phyloP scores from a whole-genome alignment of 257 asterid genomes.

The Cruciata laevipes region DNA sequence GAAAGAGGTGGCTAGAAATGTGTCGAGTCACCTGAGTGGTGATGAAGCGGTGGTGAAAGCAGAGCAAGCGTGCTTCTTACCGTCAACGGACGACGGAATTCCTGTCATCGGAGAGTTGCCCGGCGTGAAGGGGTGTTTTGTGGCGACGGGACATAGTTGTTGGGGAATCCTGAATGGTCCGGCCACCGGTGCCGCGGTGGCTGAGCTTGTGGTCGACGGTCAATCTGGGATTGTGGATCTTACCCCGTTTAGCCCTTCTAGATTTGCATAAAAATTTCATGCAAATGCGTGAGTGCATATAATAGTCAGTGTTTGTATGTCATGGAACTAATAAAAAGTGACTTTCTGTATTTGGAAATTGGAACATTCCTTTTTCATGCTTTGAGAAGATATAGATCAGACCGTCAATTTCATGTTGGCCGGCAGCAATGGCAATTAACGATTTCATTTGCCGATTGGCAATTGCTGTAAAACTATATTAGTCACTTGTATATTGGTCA shows the following conservation, averaged over 20 bases:
- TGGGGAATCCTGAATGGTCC: constrained; percentile 98
- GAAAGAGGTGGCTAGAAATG: constrained; percentile 54
- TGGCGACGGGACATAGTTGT: constrained; percentile 84
- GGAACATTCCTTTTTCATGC: no score
- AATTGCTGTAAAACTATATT: no score
- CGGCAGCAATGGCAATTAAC: no score
- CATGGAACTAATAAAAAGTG: no score
- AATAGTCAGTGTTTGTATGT: background rate
- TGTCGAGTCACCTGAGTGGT: constrained; percentile 69
- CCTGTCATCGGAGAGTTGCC: constrained; percentile 84
- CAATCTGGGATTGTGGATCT: constrained; percentile 50
- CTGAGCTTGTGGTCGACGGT: constrained; percentile 75
- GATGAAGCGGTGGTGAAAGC: constrained; percentile 63
- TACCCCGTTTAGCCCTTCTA: constrained; percentile 41
- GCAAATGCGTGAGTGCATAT: background rate
- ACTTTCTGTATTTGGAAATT: no score
- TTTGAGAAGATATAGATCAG: no score
- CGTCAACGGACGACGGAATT: constrained; percentile 68
- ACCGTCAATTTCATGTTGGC: no score
- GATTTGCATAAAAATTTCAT: constrained; percentile 28
- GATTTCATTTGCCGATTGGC: no score
- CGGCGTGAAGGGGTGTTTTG: constrained; percentile 61
- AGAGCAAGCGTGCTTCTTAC: constrained; percentile 88
- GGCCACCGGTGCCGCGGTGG: constrained; percentile 78
- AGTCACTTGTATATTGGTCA: no score